These are phyloP conservation scores for Boechera divaricarpa DNA, from an alignment of 345 rosid genomes.

Conservation along the genomic window DNA sequence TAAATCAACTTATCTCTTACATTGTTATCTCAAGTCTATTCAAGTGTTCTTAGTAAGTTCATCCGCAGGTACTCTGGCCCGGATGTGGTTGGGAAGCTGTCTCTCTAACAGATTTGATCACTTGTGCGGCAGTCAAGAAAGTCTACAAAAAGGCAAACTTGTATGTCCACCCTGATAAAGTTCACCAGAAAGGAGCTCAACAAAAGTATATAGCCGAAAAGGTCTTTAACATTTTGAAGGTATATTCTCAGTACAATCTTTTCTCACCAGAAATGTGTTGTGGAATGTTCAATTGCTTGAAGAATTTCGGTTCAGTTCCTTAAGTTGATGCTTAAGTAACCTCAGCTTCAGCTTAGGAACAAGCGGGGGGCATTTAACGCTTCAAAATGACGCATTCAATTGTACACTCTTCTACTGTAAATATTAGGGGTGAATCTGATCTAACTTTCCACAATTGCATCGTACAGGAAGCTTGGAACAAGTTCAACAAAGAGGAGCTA, in stretches of 20 bases:
- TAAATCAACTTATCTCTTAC: neutral
- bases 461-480: slow-evolving; percentile 39
- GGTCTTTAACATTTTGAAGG: slow-evolving; percentile 63
- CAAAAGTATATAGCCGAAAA: slow-evolving; percentile 79
- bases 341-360: neutral
- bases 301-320: neutral
- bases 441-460: neutral
- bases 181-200: slow-evolving; percentile 85
- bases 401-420: neutral
- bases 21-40: neutral
- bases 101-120: slow-evolving; percentile 74
- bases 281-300: neutral
- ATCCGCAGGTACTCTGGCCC: slow-evolving; percentile 74
- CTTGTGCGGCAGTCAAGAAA: slow-evolving; percentile 71
- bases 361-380: too few relatives aligned
- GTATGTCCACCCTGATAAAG: slow-evolving; percentile 84
- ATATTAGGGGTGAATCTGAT: neutral
- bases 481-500: slow-evolving; percentile 32
- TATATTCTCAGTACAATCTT: neutral
- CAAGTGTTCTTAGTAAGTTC: slow-evolving; percentile 1
- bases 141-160: slow-evolving; percentile 73
- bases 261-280: neutral
- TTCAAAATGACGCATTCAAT: too few relatives aligned
- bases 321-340: neutral
- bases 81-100: slow-evolving; percentile 78